These are phyloP conservation scores for Trichophyton mentagrophytes DNA, from an alignment of 2,329 filamentous ascomycete species.

Conservation along the genomic window DNA sequence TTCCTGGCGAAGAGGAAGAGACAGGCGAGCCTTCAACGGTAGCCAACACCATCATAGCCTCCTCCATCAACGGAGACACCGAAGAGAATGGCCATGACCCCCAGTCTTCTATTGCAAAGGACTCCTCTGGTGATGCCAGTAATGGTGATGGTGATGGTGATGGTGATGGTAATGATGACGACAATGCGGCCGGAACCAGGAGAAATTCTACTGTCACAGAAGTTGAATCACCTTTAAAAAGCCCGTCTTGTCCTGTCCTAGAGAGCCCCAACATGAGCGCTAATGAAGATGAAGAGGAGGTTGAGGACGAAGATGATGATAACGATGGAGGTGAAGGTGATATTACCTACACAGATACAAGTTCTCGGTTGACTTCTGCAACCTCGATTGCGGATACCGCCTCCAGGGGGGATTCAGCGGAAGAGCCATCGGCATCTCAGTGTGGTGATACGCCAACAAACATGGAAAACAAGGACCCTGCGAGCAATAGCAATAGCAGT, in stretches of 20 bases:
- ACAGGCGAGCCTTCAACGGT: constrained; percentile 41
- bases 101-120: constrained; percentile 1
- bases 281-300: constrained; percentile 5
- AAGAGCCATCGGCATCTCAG: neutral
- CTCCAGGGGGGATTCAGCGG: neutral
- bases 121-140: neutral
- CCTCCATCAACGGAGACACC: constrained; percentile 11
- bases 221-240: constrained; percentile 9
- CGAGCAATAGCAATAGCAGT: neutral
- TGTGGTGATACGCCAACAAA: neutral
- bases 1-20: constrained; percentile 20
- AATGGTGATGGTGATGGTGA: constrained; percentile 5
- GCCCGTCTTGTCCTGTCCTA: constrained; percentile 9
- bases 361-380: constrained; percentile 5
- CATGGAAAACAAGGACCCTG: neutral
- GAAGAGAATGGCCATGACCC: neutral
- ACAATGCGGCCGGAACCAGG: constrained; percentile 5
- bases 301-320: neutral
- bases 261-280: constrained; percentile 1
- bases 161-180: neutral
- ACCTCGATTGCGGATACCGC: neutral
- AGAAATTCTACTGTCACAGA: constrained; percentile 6
- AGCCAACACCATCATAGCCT: constrained; percentile 37
- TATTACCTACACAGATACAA: constrained; percentile 5
- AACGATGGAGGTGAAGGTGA: constrained; percentile 3